Base-by-base conservation (phyloP, 352 stramenopile species). In the Phytopythium ostracodes region DNA sequence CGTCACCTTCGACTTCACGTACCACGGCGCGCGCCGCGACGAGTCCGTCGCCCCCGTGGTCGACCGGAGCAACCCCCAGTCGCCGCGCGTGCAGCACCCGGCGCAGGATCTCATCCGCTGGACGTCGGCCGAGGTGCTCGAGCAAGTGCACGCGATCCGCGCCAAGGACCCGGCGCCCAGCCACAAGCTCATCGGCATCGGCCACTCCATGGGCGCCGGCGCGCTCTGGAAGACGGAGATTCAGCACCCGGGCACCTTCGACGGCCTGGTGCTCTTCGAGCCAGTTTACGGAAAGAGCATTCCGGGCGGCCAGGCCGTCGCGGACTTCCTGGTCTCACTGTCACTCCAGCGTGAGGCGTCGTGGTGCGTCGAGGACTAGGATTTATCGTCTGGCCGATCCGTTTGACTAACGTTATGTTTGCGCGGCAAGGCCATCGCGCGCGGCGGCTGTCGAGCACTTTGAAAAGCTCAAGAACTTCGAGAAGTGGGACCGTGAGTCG, bases 181-280 rank as follows among this genome's bases (percentile, higher is more conserved):
- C 27, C 31, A 58, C 43, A 50, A 50, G 1, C 51, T 77, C 20
- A 74, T 77, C 61, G 70, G 70, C 12, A 47, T 77, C n/a, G 66
- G 70, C 18, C 70, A 77, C 53, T 77, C 70, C 6, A 72, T 77
- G 70, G 70, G 70, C 4, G 72, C 67, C 8, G 55, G 65, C 10
- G 69, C 72, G 20, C 33, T 83, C 6, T 80, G 72, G 75, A 75
- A 75, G 49, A 31, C 60, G 2, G 75, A 81, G 56, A 64, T 81
- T 22, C 40, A 60, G 15, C 44, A 69, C 35, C 75, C 75, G 6
- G 70, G 71, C 12, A 76, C 69, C 4, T 80, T 82, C 52, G 74
- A 82, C 27, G 67, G 63, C 0, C 70, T 83, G 22, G 67, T 81
- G 15, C 33, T 83, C 20, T 83, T 83, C 8, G 75, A 83, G 27